Base-by-base conservation (phyloP, 169 alveolate species). In the Theileria equi region DNA sequence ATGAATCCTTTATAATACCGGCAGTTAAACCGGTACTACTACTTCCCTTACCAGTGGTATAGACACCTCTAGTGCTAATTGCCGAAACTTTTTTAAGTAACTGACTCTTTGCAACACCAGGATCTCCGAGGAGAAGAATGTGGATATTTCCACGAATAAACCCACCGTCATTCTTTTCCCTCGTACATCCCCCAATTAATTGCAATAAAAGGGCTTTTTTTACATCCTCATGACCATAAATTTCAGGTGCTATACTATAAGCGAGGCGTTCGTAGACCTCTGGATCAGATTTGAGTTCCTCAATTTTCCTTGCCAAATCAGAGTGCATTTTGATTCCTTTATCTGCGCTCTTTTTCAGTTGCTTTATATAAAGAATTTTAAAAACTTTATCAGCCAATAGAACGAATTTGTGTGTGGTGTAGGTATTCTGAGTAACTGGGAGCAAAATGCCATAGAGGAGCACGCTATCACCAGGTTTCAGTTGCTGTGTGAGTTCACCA, bases 21-120 rank as follows among this genome's bases (percentile, higher is more conserved):
- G 99, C 99, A n/a, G 99, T 97, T 40, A 97, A 90, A 84, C 99
- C 99, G 11, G 96, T 98, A 6, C 98, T 96, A 35, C 97, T 89
- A 62, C 97, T 90, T 19, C 99, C 99, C 76, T 96, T 95, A 10
- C 98, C 86, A 0, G 98, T 92, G 31, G 98, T 95, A 80, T 96
- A 94, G n/a, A 94, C 90, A 8, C 96, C 91, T 47, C 97, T 84
- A 6, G 96, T 94, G 16, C 97, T 94, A 17, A 94, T 89, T 48
- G 72, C 58, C 71, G 94, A 83, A 25, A 90, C 93, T 68, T 90
- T 91, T 82, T 94, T 96, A 84, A 97, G 84, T 54, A 97, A 85
- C 81, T 97, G 98, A 64, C 90, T 77, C 88, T 97, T 97, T 13
- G 99, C 99, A n/a, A 97, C 98, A 21, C 99, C 99, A 4, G 99